Evolutionary conservation across 2,329 filamentous ascomycete species (phyloP).

Genomic region (Diaporthe velutina): DNA sequence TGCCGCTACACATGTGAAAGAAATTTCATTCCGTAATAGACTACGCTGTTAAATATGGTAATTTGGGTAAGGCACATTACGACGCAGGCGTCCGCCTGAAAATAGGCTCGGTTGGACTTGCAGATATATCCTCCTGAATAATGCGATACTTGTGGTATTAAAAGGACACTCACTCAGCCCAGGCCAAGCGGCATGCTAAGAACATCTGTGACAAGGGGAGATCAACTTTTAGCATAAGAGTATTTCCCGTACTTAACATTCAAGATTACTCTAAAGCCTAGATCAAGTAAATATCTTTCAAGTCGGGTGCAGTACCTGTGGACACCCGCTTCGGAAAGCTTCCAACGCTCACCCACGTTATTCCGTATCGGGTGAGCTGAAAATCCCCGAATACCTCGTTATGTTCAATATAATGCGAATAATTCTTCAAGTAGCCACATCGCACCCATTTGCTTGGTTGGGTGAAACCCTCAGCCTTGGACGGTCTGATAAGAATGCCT

Average conservation of each 20-base stretch:
- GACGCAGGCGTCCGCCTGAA: too few species aligned
- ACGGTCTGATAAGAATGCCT: background rate
- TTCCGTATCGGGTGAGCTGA: background rate
- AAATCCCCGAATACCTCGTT: background rate
- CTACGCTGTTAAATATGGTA: too few species aligned
- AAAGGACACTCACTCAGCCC: background rate
- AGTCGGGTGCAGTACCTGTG: background rate
- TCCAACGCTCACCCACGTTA: background rate
- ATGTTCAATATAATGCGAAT: background rate
- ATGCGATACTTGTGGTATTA: too few species aligned
- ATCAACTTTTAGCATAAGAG: background rate
- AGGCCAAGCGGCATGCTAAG: too few species aligned
- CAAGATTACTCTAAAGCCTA: conserved; percentile 51
- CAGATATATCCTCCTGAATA: too few species aligned
- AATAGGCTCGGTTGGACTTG: too few species aligned
- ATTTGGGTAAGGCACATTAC: too few species aligned
- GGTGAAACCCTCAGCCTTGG: background rate
- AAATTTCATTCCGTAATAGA: too few species aligned
- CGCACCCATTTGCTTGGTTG: background rate
- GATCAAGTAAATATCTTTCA: background rate
- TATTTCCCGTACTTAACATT: background rate
- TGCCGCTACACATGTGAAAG: too few species aligned
- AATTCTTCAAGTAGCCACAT: background rate
- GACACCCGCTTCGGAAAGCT: background rate
- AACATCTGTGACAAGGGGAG: background rate